Percentiles rank a stretch among this genome's conserved stretches.
These are phyloP conservation scores for Penicillium verrucosum DNA, from an alignment of 2,329 filamentous ascomycete genomes.

Conservation along the genomic window DNA sequence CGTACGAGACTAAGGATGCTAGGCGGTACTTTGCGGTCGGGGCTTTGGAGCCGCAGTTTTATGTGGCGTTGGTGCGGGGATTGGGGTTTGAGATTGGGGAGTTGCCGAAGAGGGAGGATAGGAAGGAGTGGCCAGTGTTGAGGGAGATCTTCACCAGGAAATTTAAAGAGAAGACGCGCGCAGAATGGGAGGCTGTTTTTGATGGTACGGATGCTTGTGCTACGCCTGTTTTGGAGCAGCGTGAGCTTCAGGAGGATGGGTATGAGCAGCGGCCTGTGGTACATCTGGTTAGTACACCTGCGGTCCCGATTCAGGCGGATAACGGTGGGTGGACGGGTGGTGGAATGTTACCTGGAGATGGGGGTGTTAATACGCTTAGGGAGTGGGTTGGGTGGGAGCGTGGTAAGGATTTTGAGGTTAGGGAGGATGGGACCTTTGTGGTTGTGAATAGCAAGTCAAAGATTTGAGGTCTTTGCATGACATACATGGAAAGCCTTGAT, in stretches of 20 bases:
- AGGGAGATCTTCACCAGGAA: slow-evolving; percentile 56
- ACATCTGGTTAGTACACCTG: slow-evolving; percentile 64
- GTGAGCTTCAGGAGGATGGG: slow-evolving; percentile 62
- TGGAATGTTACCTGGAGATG: slow-evolving; percentile 63
- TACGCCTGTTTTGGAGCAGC: slow-evolving; percentile 77
- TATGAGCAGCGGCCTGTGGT: slow-evolving; percentile 49
- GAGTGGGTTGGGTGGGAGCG: slow-evolving; percentile 75
- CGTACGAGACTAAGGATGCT: slow-evolving; percentile 75
- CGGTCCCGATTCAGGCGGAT: slow-evolving; percentile 55
- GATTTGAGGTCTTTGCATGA: background rate
- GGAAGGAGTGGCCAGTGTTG: slow-evolving; percentile 65
- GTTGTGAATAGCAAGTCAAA: slow-evolving; percentile 37
- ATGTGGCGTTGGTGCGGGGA: slow-evolving; percentile 62
- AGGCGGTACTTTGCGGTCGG: slow-evolving; percentile 81
- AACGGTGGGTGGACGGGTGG: slow-evolving; percentile 66
- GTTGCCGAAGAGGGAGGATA: slow-evolving; percentile 55
- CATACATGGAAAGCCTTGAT: background rate
- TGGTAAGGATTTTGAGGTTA: slow-evolving; percentile 67
- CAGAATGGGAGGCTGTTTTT: slow-evolving; percentile 81
- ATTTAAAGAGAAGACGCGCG: slow-evolving; percentile 68
- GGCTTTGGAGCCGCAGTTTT: slow-evolving; percentile 86
- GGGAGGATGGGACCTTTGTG: slow-evolving; percentile 58
- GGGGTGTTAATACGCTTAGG: slow-evolving; percentile 66
- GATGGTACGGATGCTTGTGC: slow-evolving; percentile 90
- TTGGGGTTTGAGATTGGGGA: slow-evolving; percentile 55